These are phyloP conservation scores for Monosporascus sp. DNA, from an alignment of 2,329 filamentous ascomycete species.

Conservation along the genomic window DNA sequence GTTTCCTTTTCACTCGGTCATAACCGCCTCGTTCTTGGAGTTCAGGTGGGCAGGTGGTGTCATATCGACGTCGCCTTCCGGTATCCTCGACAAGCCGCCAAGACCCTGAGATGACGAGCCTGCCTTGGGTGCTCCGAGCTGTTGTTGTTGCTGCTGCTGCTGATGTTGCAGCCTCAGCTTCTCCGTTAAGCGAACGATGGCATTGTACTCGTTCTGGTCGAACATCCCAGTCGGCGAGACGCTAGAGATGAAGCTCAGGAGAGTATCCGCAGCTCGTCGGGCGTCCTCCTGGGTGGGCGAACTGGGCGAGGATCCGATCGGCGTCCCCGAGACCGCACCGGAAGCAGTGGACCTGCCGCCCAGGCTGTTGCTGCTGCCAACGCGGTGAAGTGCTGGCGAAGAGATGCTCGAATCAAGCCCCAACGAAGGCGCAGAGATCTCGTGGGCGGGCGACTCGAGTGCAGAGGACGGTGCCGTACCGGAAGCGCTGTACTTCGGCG, in stretches of 20 bases:
- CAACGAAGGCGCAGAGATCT: constrained; percentile 36
- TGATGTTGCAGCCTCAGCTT: constrained; percentile 68
- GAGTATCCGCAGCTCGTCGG: constrained; percentile 70
- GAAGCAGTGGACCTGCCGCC: constrained; percentile 32
- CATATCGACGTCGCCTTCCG: constrained; percentile 52
- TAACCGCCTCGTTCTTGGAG: constrained; percentile 29
- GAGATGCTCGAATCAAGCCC: constrained; percentile 40
- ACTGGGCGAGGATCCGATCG: constrained; percentile 51
- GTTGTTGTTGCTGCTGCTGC: constrained; percentile 21
- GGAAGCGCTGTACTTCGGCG: constrained; percentile 43
- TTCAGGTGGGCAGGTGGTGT: constrained; percentile 24
- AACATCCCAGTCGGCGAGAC: constrained; percentile 60
- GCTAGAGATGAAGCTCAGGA: constrained; percentile 75
- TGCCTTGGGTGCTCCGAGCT: constrained; percentile 18
- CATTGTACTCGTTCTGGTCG: constrained; percentile 71
- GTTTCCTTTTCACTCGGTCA: constrained; percentile 23
- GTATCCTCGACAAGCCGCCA: constrained; percentile 49
- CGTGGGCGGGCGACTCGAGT: constrained; percentile 46
- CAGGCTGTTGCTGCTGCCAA: constrained; percentile 46
- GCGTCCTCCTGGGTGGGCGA: constrained; percentile 84
- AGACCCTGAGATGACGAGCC: constrained; percentile 29
- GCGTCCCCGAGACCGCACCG: constrained; percentile 28
- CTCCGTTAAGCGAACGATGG: constrained; percentile 77
- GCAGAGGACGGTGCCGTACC: constrained; percentile 46
- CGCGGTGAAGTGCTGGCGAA: constrained; percentile 42